Conservation (phyloP, 2,329 filamentous ascomycete genomes). For the Arthrobotrys sphaeroides region DNA sequence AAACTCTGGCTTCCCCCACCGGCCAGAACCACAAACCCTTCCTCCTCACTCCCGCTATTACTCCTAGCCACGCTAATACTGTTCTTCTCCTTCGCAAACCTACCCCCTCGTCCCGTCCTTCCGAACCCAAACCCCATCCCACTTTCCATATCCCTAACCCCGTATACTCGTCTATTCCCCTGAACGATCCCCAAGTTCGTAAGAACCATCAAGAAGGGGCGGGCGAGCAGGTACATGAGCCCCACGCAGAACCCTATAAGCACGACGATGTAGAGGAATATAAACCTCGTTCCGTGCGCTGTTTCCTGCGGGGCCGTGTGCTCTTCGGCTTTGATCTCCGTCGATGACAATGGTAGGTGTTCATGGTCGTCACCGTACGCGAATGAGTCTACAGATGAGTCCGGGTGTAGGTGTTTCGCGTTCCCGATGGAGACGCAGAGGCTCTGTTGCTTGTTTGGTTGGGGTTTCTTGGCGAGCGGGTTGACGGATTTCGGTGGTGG, state of each 20-base stretch:
- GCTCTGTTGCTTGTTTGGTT: conserved; percentile 44
- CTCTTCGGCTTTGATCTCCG: conserved; percentile 16
- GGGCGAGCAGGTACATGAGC: conserved; percentile 30
- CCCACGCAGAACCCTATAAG: conserved; percentile 30
- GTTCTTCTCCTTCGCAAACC: conserved; percentile 52
- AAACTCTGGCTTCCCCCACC: conserved; percentile 42
- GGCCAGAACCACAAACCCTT: conserved; percentile 48
- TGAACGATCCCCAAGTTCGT: conserved; percentile 47
- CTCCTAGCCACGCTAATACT: conserved; percentile 39
- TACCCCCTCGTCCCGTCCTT: conserved; percentile 16
- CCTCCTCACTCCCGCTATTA: conserved; percentile 48
- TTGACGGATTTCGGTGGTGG: conserved; percentile 27
- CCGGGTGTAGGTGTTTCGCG: conserved; percentile 14
- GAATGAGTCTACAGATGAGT: background rate
- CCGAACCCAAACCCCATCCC: conserved; percentile 49
- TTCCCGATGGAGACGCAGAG: conserved; percentile 42
- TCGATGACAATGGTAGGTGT: background rate
- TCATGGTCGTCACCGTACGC: background rate
- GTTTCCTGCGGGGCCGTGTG: conserved; percentile 34
- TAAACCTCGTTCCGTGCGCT: conserved; percentile 34
- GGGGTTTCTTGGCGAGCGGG: conserved; percentile 20
- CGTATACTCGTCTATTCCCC: conserved; percentile 34
- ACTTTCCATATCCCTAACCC: conserved; percentile 43
- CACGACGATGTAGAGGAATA: conserved; percentile 33
- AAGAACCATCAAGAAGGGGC: conserved; percentile 52